Evolutionary conservation across 768 basidiomycete genomes (phyloP), one percentile per base, ranked within the genome.

Genomic region (Termitomyces sp.): DNA sequence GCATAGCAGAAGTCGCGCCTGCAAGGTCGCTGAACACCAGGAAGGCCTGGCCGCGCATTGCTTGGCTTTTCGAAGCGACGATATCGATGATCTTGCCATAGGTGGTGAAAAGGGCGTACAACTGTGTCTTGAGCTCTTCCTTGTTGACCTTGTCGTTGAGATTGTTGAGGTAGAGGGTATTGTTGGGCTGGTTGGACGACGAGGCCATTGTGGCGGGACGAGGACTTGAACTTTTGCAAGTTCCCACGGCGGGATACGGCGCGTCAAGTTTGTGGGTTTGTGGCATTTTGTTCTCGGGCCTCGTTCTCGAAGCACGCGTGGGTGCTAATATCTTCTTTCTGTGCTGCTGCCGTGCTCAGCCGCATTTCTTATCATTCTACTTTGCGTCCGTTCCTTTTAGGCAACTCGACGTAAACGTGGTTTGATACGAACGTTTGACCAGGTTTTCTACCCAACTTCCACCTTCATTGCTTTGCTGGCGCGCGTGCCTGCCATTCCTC

Each of bases 11-110:
- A 6, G 96, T 98, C 60, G 94, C 93, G 57, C 88, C 86, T 11
- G 92, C 85, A 54, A 96, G 87, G 77, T 98, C 96, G 55, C 86
- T 84, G 76, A 97, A 98, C 68, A 96, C 94, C 70, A 98, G 88
- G 76, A 97, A 98, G 1, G 96, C 96, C 75, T 97, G 95, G 22
- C 95, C 96, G 65, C 89, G 85, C 88, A 92, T 93, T 74, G 88
- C 91, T 61, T 84, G 77, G 71, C 81, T 85, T 75, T 96, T 95
- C 28, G 90, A 87, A 24, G 96, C 95, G 60, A 98, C 84, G 61
- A 98, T 87, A 73, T 98, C 96, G 79, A 98, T 85, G 60, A 98
- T 80, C 72, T 88, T 91, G 72, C 96, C 96, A 76, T 97, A 92
- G 48, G 95, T 91, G 8, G 90, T 89, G 79, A 98, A 98, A 53